Conservation (phyloP, 176 grass and related monocot species). For the Oryza brachyantha region DNA sequence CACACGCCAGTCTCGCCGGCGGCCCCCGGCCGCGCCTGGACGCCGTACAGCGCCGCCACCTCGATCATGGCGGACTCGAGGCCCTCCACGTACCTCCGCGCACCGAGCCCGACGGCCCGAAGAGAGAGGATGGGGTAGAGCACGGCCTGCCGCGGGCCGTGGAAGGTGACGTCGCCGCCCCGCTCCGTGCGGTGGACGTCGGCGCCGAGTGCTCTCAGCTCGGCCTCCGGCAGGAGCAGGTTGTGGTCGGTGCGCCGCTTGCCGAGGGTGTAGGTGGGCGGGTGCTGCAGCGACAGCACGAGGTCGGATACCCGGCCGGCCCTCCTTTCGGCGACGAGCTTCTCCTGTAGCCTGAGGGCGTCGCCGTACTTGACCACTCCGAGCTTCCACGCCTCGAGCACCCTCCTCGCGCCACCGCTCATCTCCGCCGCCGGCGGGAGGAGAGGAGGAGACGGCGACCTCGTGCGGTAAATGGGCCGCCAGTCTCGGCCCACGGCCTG, state of each 20-base stretch:
- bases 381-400: constrained; percentile 64
- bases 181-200: constrained; percentile 75
- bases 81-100: constrained; percentile 80
- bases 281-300: constrained; percentile 80
- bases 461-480: neutral
- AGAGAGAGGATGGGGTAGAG: constrained; percentile 78
- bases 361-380: constrained; percentile 70
- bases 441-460: neutral
- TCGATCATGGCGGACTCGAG: constrained; percentile 85
- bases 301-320: constrained; percentile 49
- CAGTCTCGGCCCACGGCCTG: neutral
- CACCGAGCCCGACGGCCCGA: constrained; percentile 57
- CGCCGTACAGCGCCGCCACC: constrained; percentile 64
- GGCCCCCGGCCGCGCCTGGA: constrained; percentile 50
- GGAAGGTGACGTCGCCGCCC: constrained; percentile 91
- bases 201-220: constrained; percentile 62
- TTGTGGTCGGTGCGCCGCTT: constrained; percentile 80
- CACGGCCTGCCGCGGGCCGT: constrained; percentile 80
- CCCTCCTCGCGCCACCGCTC: constrained; percentile 39
- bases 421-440: constrained; percentile 14
- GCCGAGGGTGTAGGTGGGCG: constrained; percentile 87
- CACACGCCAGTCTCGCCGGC: constrained; percentile 80
- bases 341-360: constrained; percentile 85
- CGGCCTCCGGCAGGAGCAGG: constrained; percentile 53
- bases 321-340: constrained; percentile 64